Evolutionary conservation across 2,329 filamentous ascomycete species (phyloP), one percentile per base, ranked within the genome.

Genomic region (Pseudogymnoascus sp.): DNA sequence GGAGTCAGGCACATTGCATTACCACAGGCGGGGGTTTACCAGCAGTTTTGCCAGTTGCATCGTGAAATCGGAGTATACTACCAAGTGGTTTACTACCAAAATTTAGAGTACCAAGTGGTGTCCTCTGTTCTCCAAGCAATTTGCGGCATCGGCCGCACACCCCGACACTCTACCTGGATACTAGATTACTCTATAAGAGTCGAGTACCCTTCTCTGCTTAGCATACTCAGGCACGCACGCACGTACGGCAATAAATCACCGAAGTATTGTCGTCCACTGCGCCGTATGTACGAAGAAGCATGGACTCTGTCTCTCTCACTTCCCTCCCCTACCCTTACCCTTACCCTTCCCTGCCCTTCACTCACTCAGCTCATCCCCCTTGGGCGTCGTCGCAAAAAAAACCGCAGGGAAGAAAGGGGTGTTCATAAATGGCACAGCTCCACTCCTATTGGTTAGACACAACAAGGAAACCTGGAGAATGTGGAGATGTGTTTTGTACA

Each of bases 401-500:
- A 53, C 26, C 26, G 47, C 47, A 53, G 47, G 47, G 47, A 53
- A 31, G 47, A 53, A 53, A 53, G 47, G 47, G 47, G 24, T 53
- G 24, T 53, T 53, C 47, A 53, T n/a, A 53, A 31, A 53, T 53
- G 47, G 47, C 47, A 53, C 47, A 11, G 47, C 47, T 53, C 7
- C 24, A 10, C 3, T 53, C 14, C 8, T 31, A 53, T 53, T 53
- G 47, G 47, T 5, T 14, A 31, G 2, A 31, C 24, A 6, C 26
- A 31, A 31, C 47, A 53, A 24, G 47, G 47, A 31, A 53, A 53
- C 47, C 47, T 53, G 47, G 47, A 53, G 47, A 53, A 53, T 53
- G 47, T 53, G 47, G 47, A 53, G 47, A 53, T 53, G 47, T 53
- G 4, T 53, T 16, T 53, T 53, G 10, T 11, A 53, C 26, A 16